phyloP scores from a whole-genome alignment of 2,329 filamentous ascomycete species.

The Botrytis fabae region DNA sequence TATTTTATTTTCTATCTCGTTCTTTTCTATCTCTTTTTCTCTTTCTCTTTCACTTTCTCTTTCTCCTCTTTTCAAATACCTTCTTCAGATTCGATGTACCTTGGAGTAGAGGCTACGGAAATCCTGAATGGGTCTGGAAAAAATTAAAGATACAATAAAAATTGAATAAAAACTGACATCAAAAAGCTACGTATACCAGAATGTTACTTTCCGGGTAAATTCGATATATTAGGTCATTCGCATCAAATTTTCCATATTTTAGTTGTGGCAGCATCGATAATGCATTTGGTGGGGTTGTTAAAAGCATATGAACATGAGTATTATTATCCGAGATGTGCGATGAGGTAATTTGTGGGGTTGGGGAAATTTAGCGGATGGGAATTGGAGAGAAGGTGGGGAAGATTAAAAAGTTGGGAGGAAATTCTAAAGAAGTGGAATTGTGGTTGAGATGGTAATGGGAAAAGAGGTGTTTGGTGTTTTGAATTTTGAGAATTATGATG shows the following conservation, averaged over 20 bases:
- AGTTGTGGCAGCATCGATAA: slow-evolving; percentile 24
- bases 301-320: slow-evolving; percentile 20
- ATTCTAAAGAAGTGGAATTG: neutral
- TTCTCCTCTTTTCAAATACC: no score
- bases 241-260: slow-evolving; percentile 36
- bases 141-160: neutral
- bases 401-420: no score
- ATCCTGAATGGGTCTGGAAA: no score
- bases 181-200: slow-evolving; percentile 30
- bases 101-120: neutral
- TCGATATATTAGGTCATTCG: slow-evolving; percentile 32
- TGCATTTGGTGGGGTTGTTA: slow-evolving; percentile 22
- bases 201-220: slow-evolving; percentile 27
- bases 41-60: neutral
- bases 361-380: neutral
- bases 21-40: neutral
- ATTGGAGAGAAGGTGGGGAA: neutral
- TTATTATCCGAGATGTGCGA: slow-evolving; percentile 15
- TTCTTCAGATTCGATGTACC: neutral
- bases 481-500: neutral
- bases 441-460: neutral
- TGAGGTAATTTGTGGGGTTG: neutral
- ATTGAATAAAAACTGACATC: neutral
- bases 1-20: neutral
- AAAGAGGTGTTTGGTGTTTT: neutral